Evolutionary conservation across 2,329 filamentous ascomycete species (phyloP).

Genomic region (Cladosporium cucumerinum): DNA sequence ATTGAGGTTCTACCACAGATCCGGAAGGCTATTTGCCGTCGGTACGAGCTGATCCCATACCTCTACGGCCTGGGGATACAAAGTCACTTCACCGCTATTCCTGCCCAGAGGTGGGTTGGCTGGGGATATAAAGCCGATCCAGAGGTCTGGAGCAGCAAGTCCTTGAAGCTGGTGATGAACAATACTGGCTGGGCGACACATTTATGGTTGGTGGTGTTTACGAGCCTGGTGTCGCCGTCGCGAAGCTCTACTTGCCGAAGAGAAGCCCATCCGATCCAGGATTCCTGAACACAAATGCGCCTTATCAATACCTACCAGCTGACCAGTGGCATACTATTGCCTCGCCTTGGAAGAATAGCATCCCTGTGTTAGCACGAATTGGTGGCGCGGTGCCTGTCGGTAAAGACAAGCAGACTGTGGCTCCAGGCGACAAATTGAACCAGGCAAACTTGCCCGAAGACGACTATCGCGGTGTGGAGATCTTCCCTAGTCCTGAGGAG

Average conservation of each 20-base stretch:
- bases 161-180: slow-evolving; percentile 62
- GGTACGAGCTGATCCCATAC: slow-evolving; percentile 70
- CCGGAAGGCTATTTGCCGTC: slow-evolving; percentile 63
- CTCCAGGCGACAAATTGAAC: slow-evolving; percentile 48
- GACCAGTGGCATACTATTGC: slow-evolving; percentile 53
- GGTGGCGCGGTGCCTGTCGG: slow-evolving; percentile 55
- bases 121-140: slow-evolving; percentile 68
- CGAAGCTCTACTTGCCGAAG: slow-evolving; percentile 61
- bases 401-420: slow-evolving; percentile 49
- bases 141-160: slow-evolving; percentile 59
- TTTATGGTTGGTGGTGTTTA: slow-evolving; percentile 67
- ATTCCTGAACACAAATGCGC: slow-evolving; percentile 61
- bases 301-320: slow-evolving; percentile 55
- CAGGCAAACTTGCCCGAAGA: slow-evolving; percentile 48
- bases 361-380: slow-evolving; percentile 54
- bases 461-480: slow-evolving; percentile 56
- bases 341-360: slow-evolving; percentile 52
- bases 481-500: slow-evolving; percentile 51
- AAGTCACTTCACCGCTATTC: slow-evolving; percentile 58
- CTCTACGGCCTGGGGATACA: slow-evolving; percentile 64
- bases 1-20: slow-evolving; percentile 62
- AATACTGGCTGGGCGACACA: slow-evolving; percentile 70
- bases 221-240: slow-evolving; percentile 53
- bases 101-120: slow-evolving; percentile 69
- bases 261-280: slow-evolving; percentile 45